Evolutionary conservation across 2,329 filamentous ascomycete species (phyloP).

Genomic region (Rhynchosporium agropyri): DNA sequence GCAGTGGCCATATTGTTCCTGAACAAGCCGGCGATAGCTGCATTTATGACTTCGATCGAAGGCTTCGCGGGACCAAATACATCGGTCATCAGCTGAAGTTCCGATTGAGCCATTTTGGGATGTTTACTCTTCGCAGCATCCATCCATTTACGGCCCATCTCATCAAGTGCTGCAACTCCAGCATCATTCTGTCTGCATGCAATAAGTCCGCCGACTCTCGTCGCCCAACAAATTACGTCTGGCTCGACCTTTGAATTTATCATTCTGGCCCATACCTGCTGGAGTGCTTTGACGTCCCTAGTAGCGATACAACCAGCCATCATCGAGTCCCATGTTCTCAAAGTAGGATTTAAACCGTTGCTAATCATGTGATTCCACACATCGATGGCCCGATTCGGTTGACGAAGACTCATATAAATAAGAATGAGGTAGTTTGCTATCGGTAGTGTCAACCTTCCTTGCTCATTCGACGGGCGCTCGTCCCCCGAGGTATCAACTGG

Average conservation of each 20-base stretch:
- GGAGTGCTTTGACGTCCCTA: conserved; percentile 60
- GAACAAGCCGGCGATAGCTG: conserved; percentile 66
- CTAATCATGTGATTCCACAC: conserved; percentile 60
- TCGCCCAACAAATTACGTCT: conserved; percentile 70
- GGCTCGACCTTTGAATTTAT: conserved; percentile 58
- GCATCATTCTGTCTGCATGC: conserved; percentile 53
- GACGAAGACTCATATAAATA: conserved; percentile 49
- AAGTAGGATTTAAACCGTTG: conserved; percentile 58
- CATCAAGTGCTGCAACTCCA: conserved; percentile 64
- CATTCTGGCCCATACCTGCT: conserved; percentile 69
- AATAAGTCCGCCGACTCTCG: conserved; percentile 68
- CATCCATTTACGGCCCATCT: conserved; percentile 66
- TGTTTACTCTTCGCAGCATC: conserved; percentile 31
- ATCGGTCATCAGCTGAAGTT: conserved; percentile 39
- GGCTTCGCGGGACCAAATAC: conserved; percentile 55
- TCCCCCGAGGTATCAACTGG: conserved; percentile 22
- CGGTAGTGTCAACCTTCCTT: conserved; percentile 28
- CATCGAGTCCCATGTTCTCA: conserved; percentile 73
- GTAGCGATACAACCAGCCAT: conserved; percentile 68
- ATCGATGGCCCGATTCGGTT: conserved; percentile 50
- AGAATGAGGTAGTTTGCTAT: conserved; percentile 52
- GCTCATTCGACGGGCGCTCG: conserved; percentile 4
- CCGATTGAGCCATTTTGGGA: conserved; percentile 27
- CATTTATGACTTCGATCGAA: conserved; percentile 67
- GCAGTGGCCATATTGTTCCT: conserved; percentile 50